Conservation (phyloP, 306 rosid genomes). For the Corylus heterophylla region DNA sequence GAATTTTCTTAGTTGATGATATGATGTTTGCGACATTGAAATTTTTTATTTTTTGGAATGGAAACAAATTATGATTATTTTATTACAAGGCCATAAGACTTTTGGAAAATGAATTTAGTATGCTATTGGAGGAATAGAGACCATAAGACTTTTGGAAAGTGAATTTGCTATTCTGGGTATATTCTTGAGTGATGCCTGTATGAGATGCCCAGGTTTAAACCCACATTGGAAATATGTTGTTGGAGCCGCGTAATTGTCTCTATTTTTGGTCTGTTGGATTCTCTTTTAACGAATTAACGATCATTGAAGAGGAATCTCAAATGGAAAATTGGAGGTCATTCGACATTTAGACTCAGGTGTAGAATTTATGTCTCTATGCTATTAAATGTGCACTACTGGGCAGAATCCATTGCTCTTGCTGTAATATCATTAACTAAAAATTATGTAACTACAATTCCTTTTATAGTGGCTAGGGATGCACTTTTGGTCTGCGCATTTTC, state of each 20-base stretch:
- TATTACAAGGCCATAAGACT: conserved; percentile 9
- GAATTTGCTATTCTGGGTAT: background rate
- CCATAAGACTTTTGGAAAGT: background rate
- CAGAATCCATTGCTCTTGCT: background rate
- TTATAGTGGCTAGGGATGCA: background rate
- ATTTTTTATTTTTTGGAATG: background rate
- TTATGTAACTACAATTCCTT: background rate
- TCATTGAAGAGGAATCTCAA: background rate
- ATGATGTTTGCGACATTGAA: background rate
- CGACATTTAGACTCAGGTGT: background rate
- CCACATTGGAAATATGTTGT: background rate
- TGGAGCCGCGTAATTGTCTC: background rate
- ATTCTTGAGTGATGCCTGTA: background rate
- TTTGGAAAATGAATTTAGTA: background rate
- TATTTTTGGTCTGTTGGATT: background rate
- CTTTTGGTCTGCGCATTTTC: background rate
- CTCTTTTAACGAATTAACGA: background rate
- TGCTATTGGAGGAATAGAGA: background rate
- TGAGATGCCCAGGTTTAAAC: background rate
- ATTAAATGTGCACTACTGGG: background rate
- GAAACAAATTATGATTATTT: background rate
- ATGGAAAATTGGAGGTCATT: background rate
- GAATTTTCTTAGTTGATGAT: background rate
- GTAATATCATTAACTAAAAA: background rate
- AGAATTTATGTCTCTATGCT: background rate